Evolutionary conservation across 2,329 filamentous ascomycete genomes (phyloP), one percentile per base, ranked within the genome.

Genomic region (Penicillium griseofulvum): DNA sequence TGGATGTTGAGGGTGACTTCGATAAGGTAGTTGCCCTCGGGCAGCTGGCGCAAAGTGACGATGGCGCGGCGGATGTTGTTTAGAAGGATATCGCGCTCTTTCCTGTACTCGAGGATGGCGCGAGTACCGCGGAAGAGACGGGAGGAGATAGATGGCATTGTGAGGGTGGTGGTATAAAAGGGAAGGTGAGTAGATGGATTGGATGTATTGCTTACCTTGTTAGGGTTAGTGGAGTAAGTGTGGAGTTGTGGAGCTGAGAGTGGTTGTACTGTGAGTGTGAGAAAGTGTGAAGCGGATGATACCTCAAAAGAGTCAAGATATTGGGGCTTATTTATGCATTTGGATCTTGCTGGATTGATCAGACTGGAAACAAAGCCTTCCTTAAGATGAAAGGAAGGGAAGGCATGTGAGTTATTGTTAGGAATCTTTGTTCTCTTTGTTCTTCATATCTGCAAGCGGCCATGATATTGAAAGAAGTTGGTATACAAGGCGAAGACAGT

Each of bases 1-100:
- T 38, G 36, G 22, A 53, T 5, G 28, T 41, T 36, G 28, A 53
- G 51, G 12, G 51, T 17, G n/a, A 53, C 9, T 10, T 53, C 51
- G 3, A 49, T 12, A 1, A 53, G 51, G n/a, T 42, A 17, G 44
- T 48, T 41, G 19, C 44, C 51, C 29, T 41, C n/a, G 28, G 51
- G 51, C 2, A n/a, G 14, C 28, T 11, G 10, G 6, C 12, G 28
- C 9, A 42, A 24, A 22, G 5, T 42, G n/a, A 1, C 5, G 19
- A 48, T 42, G 5, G 29, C 36, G 16, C 8, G 16, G 7, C 22
- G 29, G n/a, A 53, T 33, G 16, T 42, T 31, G 6, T 19, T 5
- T 4, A 42, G 10, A 2, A 53, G 51, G 22, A 42, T 26, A 33
- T 28, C 44, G 1, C 44, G 44, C 36, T 42, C 51, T 10, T 24